phyloP scores from a whole-genome alignment of 495 filamentous ascomycete species.

The Usnea hakonensis region DNA sequence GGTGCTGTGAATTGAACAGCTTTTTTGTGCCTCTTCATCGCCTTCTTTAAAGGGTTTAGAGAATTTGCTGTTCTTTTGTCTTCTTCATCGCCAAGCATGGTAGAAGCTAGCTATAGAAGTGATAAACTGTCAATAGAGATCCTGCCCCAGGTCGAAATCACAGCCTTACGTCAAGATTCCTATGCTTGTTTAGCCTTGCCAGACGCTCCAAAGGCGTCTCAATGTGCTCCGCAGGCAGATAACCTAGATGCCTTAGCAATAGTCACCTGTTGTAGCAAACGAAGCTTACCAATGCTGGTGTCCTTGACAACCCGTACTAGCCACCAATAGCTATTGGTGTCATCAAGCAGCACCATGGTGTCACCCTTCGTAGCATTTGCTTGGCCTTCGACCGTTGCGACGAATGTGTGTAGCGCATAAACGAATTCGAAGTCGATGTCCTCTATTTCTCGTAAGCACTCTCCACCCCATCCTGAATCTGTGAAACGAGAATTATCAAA shows the following conservation, averaged over 20 bases:
- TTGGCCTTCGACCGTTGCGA: conserved; percentile 95
- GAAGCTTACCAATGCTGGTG: conserved; percentile 80
- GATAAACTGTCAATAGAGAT: conserved; percentile 6
- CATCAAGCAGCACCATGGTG: conserved; percentile 99
- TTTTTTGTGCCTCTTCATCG: conserved; percentile 83
- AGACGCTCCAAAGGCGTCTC: conserved; percentile 95
- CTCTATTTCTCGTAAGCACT: conserved; percentile 79
- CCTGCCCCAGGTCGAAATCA: neutral
- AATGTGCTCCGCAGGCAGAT: conserved; percentile 95
- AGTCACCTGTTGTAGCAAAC: conserved; percentile 1
- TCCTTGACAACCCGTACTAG: conserved; percentile 95
- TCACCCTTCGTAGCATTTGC: conserved; percentile 98
- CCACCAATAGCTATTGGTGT: conserved; percentile 99
- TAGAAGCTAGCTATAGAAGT: conserved; percentile 63
- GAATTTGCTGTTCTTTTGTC: conserved; percentile 76
- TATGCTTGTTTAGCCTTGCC: conserved; percentile 91
- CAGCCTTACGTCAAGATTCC: conserved; percentile 84
- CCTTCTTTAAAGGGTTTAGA: conserved; percentile 82
- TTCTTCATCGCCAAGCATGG: conserved; percentile 63
- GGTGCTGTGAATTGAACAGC: conserved; percentile 81
- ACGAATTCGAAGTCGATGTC: conserved; percentile 99
- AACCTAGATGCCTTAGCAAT: conserved; percentile 52
- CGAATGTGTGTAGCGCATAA: conserved; percentile 95
- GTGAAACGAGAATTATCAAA: conserved; percentile 48
- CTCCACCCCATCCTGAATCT: conserved; percentile 62